Base-by-base conservation (phyloP, 352 stramenopile genomes). In the Elongisporangium senticosum region DNA sequence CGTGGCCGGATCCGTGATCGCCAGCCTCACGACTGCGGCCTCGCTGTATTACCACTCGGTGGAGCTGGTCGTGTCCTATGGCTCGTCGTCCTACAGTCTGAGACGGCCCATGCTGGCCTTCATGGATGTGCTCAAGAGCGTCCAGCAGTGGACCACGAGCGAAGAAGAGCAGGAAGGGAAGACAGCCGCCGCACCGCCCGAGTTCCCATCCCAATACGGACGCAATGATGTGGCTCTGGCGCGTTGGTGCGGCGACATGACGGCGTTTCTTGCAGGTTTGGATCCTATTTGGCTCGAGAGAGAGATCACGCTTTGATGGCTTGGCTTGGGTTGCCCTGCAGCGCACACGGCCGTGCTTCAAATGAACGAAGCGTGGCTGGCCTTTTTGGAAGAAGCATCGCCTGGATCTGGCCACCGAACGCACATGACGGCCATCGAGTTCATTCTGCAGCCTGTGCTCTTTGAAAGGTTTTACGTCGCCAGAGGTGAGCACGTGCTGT, bases 351-450 rank as follows among this genome's bases (percentile, higher is more conserved):
- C 49, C 5, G 63, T 77, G 53, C 51, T 86, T 20, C 58, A 69
- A 21, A 49, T 63, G 7, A 72, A 74, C 52, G 53, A 64, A 7
- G 67, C 85, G 20, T 90, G 81, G 81, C 58, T 89, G 22, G 64
- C 59, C 20, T 83, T 90, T 55, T 65, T 90, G 53, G 66, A 68
- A 39, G 76, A 90, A 23, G 64, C 66, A 0, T 70, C 65, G 22
- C 70, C 74, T 11, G 75, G 73, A 33, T 82, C 71, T 59, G 75
- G 67, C 7, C 73, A 67, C 47, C 65, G 74, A 13, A 74, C 82
- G 39, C 77, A 86, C 26, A 91, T 93, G 81, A 93, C 81, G 1
- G 81, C 83, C 1, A 84, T 93, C 56, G 81, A 89, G 56, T 93
- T 93, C 64, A 88, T 93, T 56, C 55, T 91, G 49, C 83, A 93